These are phyloP conservation scores for Afroboletus lepidellus DNA, from an alignment of 1,284 basidiomycete genomes.

Conservation along the genomic window DNA sequence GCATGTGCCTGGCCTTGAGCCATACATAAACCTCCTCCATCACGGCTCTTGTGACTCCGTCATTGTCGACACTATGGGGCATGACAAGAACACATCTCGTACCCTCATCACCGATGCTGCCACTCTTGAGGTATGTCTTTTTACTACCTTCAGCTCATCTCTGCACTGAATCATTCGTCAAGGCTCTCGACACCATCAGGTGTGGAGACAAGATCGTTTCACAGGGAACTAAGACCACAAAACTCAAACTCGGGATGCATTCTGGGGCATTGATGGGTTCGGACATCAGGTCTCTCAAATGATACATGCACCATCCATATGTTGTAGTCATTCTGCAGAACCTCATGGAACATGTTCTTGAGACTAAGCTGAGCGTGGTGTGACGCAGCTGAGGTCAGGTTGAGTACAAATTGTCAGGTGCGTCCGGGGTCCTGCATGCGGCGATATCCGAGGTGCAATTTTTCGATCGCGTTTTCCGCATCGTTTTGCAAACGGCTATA, in stretches of 20 bases:
- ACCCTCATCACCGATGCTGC: conserved; percentile 45
- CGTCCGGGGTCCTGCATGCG: too few relatives aligned
- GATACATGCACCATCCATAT: conserved; percentile 47
- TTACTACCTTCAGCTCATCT: neutral
- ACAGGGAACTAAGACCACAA: conserved; percentile 37
- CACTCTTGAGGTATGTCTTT: conserved; percentile 42
- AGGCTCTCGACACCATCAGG: conserved; percentile 44
- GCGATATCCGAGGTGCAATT: too few relatives aligned
- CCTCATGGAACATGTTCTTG: conserved; percentile 45
- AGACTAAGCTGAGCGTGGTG: too few relatives aligned
- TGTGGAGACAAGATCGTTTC: conserved; percentile 42
- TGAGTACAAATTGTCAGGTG: too few relatives aligned
- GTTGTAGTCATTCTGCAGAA: conserved; percentile 46
- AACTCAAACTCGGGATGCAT: conserved; percentile 34
- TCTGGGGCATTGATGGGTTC: conserved; percentile 28
- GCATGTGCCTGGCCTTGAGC: too few relatives aligned
- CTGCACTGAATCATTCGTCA: neutral
- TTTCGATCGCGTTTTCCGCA: too few relatives aligned
- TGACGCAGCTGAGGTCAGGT: too few relatives aligned
- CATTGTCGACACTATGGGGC: conserved; percentile 44
- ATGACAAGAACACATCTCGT: conserved; percentile 38
- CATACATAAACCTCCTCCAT: too few relatives aligned
- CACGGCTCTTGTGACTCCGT: conserved; percentile 44
- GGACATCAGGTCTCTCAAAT: conserved; percentile 35
- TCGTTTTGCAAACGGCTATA: too few relatives aligned